Evolutionary conservation across 1,284 basidiomycete genomes (phyloP), one percentile per base, ranked within the genome.

Genomic region (Amylostereum chailletii): DNA sequence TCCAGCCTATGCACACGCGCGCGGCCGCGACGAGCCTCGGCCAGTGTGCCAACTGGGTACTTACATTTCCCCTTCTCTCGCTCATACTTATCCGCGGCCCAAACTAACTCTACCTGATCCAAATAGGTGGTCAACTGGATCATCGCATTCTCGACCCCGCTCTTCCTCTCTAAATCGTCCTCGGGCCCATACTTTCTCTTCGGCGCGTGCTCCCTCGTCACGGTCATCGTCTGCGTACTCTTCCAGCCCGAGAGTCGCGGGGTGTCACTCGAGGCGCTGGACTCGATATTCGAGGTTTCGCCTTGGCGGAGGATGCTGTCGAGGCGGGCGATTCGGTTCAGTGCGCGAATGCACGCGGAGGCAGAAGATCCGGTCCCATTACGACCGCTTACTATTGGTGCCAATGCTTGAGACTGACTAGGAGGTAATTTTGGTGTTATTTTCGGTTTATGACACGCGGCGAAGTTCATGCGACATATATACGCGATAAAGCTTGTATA

Each of bases 111-210:
- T 8, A 37, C 8, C 36, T 37, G 36, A 37, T 37, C 36, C n/a
- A 27, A 10, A 2, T 41, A 66, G 65, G 59, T 65, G n/a, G 62
- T 73, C 19, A 76, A 76, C 58, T 74, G 70, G 53, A 52, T 63
- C 36, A 68, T 76, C 43, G 72, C 74, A 5, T 65, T 72, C 55
- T 65, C 72, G 5, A 72, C 73, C 2, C 73, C 74, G 6, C 60
- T 72, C 10, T 77, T 76, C 62, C 67, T 78, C 38, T 62, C 66
- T 2, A 57, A 61, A 34, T 72, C 69, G 3, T 64, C 65, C 4
- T 74, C 63, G 1, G 73, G 71, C 2, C 71, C 74, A 0, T 78
- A 77, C 57, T 77, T 77, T 57, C 59, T 75, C 49, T 78, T 75
- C 47, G 69, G 71, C 37, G 58, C 57, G 29, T 70, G 66, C 47